These are phyloP conservation scores for Triticum dicoccoides DNA, from an alignment of 176 grass and related monocot genomes.

Conservation along the genomic window DNA sequence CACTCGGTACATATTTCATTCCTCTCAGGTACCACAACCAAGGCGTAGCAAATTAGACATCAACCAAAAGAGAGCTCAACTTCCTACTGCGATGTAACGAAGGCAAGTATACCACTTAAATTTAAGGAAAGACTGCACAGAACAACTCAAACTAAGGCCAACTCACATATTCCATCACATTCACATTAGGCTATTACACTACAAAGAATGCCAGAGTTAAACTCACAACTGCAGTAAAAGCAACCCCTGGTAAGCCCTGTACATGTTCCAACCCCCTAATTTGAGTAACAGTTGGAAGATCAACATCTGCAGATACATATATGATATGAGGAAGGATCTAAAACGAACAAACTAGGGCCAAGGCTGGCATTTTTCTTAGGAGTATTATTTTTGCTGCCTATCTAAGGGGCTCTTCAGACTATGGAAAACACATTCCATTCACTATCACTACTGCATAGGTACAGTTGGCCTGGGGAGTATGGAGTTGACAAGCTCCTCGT, in stretches of 20 bases:
- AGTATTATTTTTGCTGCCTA: slow-evolving; percentile 44
- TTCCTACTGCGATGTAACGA: neutral
- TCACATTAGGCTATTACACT: slow-evolving; percentile 26
- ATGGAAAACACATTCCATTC: slow-evolving; percentile 15
- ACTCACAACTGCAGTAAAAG: neutral
- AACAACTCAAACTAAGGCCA: neutral
- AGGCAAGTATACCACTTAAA: neutral
- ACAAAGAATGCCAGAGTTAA: slow-evolving; percentile 35
- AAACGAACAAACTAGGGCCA: slow-evolving; percentile 40
- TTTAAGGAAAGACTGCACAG: neutral
- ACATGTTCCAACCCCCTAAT: slow-evolving; percentile 26
- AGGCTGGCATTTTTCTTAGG: slow-evolving; percentile 29
- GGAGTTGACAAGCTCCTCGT: slow-evolving; percentile 90
- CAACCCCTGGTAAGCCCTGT: slow-evolving; percentile 15
- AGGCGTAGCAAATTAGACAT: too few species aligned
- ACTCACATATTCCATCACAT: slow-evolving; percentile 18
- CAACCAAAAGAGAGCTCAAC: too few species aligned
- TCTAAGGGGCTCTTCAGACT: slow-evolving; percentile 44
- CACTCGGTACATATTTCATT: too few species aligned
- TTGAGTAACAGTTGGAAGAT: slow-evolving; percentile 16
- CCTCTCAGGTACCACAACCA: too few species aligned
- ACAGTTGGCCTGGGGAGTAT: slow-evolving; percentile 73
- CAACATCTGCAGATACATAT: slow-evolving; percentile 21
- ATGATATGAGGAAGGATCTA: slow-evolving; percentile 20
- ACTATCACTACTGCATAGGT: slow-evolving; percentile 67